Conservation (phyloP, 129 eudicot species). For the Escallonia herrerae region DNA sequence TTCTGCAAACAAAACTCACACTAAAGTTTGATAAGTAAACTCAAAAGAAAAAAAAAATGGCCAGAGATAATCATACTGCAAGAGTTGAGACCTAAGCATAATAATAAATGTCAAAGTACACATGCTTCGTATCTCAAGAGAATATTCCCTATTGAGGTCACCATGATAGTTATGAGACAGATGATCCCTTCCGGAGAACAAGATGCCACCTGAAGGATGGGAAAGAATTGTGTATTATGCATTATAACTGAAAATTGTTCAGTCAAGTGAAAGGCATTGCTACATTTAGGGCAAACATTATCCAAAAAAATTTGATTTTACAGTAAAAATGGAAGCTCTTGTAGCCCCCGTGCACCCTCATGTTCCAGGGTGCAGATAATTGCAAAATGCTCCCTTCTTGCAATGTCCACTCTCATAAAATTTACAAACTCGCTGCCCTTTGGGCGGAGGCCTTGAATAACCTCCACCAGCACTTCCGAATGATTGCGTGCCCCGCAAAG, state of each 20-base stretch:
- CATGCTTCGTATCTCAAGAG: too few species aligned
- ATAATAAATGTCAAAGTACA: too few species aligned
- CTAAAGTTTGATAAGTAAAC: too few species aligned
- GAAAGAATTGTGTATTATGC: background rate
- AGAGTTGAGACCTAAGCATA: too few species aligned
- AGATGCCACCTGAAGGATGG: background rate
- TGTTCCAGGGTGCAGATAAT: constrained; percentile 49
- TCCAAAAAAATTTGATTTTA: background rate
- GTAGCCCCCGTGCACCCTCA: constrained; percentile 7
- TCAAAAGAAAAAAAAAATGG: too few species aligned
- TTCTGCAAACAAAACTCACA: too few species aligned
- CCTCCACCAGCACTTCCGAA: constrained; percentile 49
- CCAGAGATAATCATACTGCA: too few species aligned
- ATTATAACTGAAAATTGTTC: background rate
- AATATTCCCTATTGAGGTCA: too few species aligned
- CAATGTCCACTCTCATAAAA: constrained; percentile 75
- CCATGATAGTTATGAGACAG: too few species aligned
- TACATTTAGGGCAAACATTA: background rate
- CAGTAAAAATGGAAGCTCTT: background rate
- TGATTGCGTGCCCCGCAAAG: constrained; percentile 57
- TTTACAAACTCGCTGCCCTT: constrained; percentile 66
- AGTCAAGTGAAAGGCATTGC: background rate
- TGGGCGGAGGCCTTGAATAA: constrained; percentile 42
- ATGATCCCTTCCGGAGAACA: too few species aligned
- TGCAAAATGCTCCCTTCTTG: constrained; percentile 69